Evolutionary conservation across 192 early-diverging fungal species (phyloP).

Genomic region (Jimgerdemannia flammicorona): DNA sequence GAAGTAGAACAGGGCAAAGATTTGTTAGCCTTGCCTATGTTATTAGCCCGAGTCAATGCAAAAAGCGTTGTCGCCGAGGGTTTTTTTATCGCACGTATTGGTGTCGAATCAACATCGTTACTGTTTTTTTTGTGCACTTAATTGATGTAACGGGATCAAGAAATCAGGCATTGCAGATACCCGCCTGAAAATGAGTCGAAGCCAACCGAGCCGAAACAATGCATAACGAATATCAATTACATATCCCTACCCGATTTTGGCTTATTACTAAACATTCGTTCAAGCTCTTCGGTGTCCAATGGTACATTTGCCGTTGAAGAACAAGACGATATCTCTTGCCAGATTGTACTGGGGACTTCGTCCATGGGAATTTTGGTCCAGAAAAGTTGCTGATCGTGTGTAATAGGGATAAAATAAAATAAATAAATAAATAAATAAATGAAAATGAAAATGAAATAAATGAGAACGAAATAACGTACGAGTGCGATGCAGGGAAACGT

Average conservation of each 20-base stretch:
- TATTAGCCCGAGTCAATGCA: slow-evolving; percentile 52
- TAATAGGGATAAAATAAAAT: neutral
- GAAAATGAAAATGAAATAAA: too few relatives aligned
- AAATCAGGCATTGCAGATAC: neutral
- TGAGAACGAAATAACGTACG: too few relatives aligned
- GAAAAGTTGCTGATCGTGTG: slow-evolving; percentile 40
- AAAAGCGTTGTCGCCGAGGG: slow-evolving; percentile 38
- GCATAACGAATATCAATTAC: neutral
- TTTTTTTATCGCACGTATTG: slow-evolving; percentile 22
- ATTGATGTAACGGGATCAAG: neutral
- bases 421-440: too few relatives aligned
- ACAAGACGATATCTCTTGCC: slow-evolving; percentile 44
- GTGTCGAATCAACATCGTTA: neutral
- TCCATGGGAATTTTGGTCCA: slow-evolving; percentile 51
- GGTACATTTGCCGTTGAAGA: slow-evolving; percentile 8
- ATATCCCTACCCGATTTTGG: slow-evolving; percentile 3
- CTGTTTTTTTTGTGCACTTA: slow-evolving; percentile 1
- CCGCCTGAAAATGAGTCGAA: neutral
- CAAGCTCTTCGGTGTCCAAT: slow-evolving; percentile 45
- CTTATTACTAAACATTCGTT: slow-evolving; percentile 45
- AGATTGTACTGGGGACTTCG: slow-evolving; percentile 43
- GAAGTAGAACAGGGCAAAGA: neutral
- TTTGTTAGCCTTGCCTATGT: slow-evolving; percentile 36
- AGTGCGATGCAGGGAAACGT: too few relatives aligned
- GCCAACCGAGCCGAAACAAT: neutral